Base-by-base conservation (phyloP, 495 filamentous ascomycete genomes). In the Aspergillus leporis region DNA sequence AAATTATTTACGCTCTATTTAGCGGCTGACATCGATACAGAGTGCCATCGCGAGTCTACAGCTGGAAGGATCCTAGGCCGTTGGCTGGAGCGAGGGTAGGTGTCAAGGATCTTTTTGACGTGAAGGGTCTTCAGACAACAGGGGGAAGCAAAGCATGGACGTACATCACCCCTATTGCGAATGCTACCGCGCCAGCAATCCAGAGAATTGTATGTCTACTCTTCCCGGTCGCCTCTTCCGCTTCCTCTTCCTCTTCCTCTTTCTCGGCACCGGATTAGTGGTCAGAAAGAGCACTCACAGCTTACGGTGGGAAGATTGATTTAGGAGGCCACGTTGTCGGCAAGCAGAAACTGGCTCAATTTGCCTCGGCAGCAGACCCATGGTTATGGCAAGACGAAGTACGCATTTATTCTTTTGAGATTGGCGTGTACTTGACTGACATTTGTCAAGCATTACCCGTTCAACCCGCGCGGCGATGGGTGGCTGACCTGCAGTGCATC, bases 41-140 rank as follows among this genome's bases (percentile, higher is more conserved):
- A 4, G 59, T 61, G 10, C 55, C 60, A 3, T 54, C 49, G 41
- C 54, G 60, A 2, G 58, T 62, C 22, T 28, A 38, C 38, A 53
- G 21, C 22, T 50, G 60, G 41, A 25, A 51, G 14, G 60, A 62
- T 28, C 22, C 25, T 0, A 54, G 60, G 14, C 80, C 80, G 0
- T 67, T 84, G 5, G 74, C 74, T 6, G 81, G 82, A 8, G 66
- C 78, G 16, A 73, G 85, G 14, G 58, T 86, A 2, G 83, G 77
- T 1, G 71, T 88, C 61, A 90, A 90, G 68, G 86, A 88, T 60
- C 82, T 86, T 51, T 85, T 79, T 66, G 74, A 83, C 30, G 64
- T 89, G 9, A 74, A 74, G 0, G 85, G 85, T 4, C 62, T 85
- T 0, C 78, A 78, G 54, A 82, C 78, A 0, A 77, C 78, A 31